Conservation (phyloP, 768 basidiomycete species). For the Leccinum longicurvipes region DNA sequence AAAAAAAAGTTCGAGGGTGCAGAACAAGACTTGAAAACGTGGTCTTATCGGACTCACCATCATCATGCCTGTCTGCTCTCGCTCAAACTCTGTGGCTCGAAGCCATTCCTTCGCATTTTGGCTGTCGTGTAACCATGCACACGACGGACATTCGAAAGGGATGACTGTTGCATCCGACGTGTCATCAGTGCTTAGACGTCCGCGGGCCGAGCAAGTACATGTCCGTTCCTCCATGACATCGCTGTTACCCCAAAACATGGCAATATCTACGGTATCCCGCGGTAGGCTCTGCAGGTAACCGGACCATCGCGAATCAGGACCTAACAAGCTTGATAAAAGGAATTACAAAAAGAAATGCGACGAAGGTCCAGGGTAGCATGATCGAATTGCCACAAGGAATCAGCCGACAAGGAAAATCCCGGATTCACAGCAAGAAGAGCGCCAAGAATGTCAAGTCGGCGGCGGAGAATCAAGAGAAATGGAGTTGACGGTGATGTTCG, state of each 20-base stretch:
- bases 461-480: constrained; percentile 17
- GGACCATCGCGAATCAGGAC: constrained; percentile 52
- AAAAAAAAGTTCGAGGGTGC: constrained; percentile 1
- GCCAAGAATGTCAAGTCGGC: constrained; percentile 6
- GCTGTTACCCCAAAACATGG: constrained; percentile 54
- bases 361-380: constrained; percentile 4
- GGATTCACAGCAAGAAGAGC: constrained; percentile 19
- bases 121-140: constrained; percentile 25
- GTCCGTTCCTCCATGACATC: constrained; percentile 16
- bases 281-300: constrained; percentile 68
- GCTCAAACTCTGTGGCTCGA: constrained; percentile 30
- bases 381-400: constrained; percentile 8
- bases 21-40: constrained; percentile 3
- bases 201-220: constrained; percentile 19
- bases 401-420: constrained; percentile 23
- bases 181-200: constrained; percentile 8
- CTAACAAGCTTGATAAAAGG: constrained; percentile 41
- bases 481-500: constrained; percentile 20
- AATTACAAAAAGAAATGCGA: constrained; percentile 7
- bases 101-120: constrained; percentile 33
- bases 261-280: constrained; percentile 48
- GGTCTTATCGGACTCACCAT: constrained; percentile 24
- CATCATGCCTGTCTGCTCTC: constrained; percentile 23
- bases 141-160: constrained; percentile 15
- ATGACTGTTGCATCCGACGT: constrained; percentile 1